A percentile compares a stretch with the other conserved stretches of the same genome.
Evolutionary conservation across 306 rosid species (phyloP).

Genomic region (Biancaea sappan): DNA sequence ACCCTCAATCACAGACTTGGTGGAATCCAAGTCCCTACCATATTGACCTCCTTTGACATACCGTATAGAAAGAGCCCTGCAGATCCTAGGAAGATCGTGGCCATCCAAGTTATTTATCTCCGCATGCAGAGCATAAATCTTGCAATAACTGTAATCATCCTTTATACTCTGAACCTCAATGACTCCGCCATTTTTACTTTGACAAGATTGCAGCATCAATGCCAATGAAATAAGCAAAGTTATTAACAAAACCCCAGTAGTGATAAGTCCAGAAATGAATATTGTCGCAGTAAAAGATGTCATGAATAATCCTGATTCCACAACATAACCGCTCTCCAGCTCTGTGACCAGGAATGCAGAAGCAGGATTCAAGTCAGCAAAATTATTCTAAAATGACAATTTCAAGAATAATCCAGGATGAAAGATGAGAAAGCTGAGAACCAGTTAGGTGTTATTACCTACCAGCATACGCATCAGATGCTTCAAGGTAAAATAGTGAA

Average conservation of each 20-base stretch:
- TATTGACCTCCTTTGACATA: conserved; percentile 73
- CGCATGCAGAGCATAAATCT: conserved; percentile 51
- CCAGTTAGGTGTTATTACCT: background rate
- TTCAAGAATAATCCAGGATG: background rate
- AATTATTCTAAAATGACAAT: conserved; percentile 1
- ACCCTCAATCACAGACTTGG: conserved; percentile 48
- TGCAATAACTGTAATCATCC: conserved; percentile 59
- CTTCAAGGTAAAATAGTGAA: conserved; percentile 11
- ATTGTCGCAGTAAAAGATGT: conserved; percentile 66
- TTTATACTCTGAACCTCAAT: conserved; percentile 44
- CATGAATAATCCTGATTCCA: conserved; percentile 84
- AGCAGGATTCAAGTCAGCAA: conserved; percentile 28
- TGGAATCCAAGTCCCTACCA: conserved; percentile 65
- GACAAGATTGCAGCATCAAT: conserved; percentile 81
- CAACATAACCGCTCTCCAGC: conserved; percentile 55
- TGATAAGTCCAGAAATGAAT: conserved; percentile 59
- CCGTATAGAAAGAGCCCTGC: conserved; percentile 49
- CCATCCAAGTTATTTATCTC: conserved; percentile 69
- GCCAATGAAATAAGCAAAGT: conserved; percentile 64
- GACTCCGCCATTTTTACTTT: conserved; percentile 58
- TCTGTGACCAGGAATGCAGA: conserved; percentile 53
- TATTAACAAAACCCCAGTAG: conserved; percentile 59
- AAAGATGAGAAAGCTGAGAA: background rate
- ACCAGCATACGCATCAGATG: conserved; percentile 10
- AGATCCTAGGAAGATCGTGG: conserved; percentile 52